Base-by-base conservation (phyloP, 2,329 filamentous ascomycete genomes). In the Epichloe aotearoae region DNA sequence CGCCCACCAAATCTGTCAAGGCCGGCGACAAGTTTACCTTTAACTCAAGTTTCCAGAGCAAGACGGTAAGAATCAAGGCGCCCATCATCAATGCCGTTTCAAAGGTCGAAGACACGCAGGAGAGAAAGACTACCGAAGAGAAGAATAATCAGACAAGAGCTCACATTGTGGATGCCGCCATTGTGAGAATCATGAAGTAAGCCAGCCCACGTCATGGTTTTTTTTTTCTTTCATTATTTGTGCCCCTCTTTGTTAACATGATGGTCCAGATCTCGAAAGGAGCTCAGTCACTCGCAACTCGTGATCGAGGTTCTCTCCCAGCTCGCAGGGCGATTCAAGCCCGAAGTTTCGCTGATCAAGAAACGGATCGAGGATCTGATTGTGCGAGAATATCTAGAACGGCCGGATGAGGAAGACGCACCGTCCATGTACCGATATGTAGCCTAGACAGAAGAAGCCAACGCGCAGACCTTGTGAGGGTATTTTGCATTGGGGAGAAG, bases 121-220 rank as follows among this genome's bases (percentile, higher is more conserved):
- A 85, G 66, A 72, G 82, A 46, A 82, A 80, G 65, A 79, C 80
- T 48, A 91, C 86, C 0, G 83, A 89, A 64, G 78, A 83, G 59
- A 86, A 84, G 72, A 88, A 86, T 57, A 79, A 86, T 57, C 81
- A 87, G 62, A 82, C 79, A 20, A 73, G 86, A 55, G 77, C 76
- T 43, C 82, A 85, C 62, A 77, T 84, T 40, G 79, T 89, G 23
- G 86, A 91, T 60, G 85, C 86, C 7, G 84, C 84, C 4, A 74
- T 91, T 56, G 86, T 90, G 53, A 75, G 86, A 47, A 89, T 89
- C 60, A 90, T 90, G 86, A 91, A 91, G 84, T 89, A 77, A 45
- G 82, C 77, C 14, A 6, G 10, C 46, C 36, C 36, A n/a, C 15
- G 1, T 37, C 36, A n/a, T n/a, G 3, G 12, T 37, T 37, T 37